These are phyloP conservation scores for Botrytis sinoallii DNA, from an alignment of 2,329 filamentous ascomycete genomes.

Conservation along the genomic window DNA sequence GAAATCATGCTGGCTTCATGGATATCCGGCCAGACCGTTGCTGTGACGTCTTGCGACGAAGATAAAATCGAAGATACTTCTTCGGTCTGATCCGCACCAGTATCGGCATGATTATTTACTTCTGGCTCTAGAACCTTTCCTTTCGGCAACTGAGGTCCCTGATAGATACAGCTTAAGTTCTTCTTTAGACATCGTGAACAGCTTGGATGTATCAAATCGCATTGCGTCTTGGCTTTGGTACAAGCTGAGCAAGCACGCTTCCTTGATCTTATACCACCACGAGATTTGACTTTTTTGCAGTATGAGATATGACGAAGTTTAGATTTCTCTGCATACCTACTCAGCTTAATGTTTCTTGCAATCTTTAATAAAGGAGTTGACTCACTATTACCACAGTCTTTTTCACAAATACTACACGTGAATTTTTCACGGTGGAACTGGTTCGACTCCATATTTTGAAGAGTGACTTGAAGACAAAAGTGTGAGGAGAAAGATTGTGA, in stretches of 20 bases:
- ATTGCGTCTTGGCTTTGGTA: constrained; percentile 26
- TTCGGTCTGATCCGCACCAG: background rate
- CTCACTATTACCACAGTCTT: constrained; percentile 25
- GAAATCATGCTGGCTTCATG: background rate
- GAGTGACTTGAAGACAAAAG: background rate
- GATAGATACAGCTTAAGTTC: constrained; percentile 22
- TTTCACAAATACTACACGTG: constrained; percentile 25
- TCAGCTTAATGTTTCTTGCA: background rate
- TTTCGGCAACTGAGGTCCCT: background rate
- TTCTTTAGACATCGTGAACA: constrained; percentile 25
- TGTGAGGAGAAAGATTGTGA: background rate
- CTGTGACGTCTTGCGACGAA: background rate
- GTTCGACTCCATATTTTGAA: background rate
- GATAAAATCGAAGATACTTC: background rate
- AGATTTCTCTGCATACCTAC: constrained; percentile 23
- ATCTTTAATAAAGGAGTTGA: background rate
- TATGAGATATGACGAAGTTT: constrained; percentile 26
- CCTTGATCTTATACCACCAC: constrained; percentile 15
- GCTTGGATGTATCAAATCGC: constrained; percentile 21
- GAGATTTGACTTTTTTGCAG: constrained; percentile 23
- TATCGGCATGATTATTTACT: background rate
- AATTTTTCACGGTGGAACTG: background rate
- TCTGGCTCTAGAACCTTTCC: background rate
- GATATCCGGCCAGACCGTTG: background rate
- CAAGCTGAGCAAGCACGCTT: constrained; percentile 26